phyloP scores from a whole-genome alignment of 192 early-diverging fungal genomes.

The Coemansia sp. region DNA sequence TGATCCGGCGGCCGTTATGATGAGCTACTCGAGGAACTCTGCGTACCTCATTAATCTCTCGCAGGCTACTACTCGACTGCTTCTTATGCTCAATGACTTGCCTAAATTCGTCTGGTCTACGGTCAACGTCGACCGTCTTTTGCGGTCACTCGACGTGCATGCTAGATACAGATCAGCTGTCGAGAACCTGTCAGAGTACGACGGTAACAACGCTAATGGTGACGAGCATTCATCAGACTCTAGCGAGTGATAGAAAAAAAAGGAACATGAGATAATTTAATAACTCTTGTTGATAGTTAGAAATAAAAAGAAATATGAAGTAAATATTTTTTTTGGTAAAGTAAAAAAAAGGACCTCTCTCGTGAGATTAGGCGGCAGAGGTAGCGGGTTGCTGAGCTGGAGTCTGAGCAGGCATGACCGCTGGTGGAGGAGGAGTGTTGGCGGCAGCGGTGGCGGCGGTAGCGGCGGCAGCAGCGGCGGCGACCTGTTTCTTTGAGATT shows the following conservation, averaged over 20 bases:
- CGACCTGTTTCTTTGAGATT: slow-evolving; percentile 36
- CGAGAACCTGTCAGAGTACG: slow-evolving; percentile 8
- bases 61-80: slow-evolving; percentile 80
- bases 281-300: no score
- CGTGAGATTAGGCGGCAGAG: slow-evolving; percentile 4
- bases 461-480: slow-evolving; percentile 17
- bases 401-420: neutral
- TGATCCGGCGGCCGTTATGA: slow-evolving; percentile 59
- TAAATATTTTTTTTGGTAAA: neutral
- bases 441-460: neutral
- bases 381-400: slow-evolving; percentile 4
- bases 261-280: neutral
- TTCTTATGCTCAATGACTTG: slow-evolving; percentile 91
- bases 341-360: neutral
- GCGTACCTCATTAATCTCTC: slow-evolving; percentile 74
- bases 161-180: slow-evolving; percentile 41
- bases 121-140: slow-evolving; percentile 54
- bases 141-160: slow-evolving; percentile 53
- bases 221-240: slow-evolving; percentile 8
- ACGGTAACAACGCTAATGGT: neutral
- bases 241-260: neutral
- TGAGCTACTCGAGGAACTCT: slow-evolving; percentile 78
- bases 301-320: neutral
- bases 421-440: neutral
- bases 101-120: slow-evolving; percentile 95